phyloP scores from a whole-genome alignment of 768 basidiomycete species.

The Tricholoma bakamatsutake region DNA sequence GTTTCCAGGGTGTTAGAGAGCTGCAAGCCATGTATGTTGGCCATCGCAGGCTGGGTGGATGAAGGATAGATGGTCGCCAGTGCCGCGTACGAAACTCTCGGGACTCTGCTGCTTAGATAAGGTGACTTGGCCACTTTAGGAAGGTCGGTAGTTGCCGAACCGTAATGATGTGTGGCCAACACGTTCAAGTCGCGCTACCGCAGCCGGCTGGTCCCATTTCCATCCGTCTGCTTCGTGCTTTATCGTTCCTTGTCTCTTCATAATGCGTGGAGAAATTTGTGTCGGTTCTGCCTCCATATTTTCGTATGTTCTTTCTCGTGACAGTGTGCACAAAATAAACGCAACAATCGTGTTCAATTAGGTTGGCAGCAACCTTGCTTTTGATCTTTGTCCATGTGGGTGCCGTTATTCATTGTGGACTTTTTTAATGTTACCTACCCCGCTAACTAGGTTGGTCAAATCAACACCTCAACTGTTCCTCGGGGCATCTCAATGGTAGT shows the following conservation, averaged over 20 bases:
- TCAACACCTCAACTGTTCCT: slow-evolving; percentile 69
- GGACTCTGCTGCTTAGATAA: background rate
- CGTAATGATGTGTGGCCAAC: slow-evolving; percentile 7
- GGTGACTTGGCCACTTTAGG: background rate
- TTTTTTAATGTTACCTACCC: slow-evolving; percentile 14
- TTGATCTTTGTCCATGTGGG: slow-evolving; percentile 80
- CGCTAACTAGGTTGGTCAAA: slow-evolving; percentile 67
- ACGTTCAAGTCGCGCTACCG: slow-evolving; percentile 29
- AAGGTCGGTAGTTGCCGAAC: slow-evolving; percentile 13
- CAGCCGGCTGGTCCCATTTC: slow-evolving; percentile 16
- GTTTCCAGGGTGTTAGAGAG: slow-evolving; percentile 26
- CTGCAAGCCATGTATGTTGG: slow-evolving; percentile 19
- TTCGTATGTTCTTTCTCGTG: slow-evolving; percentile 43
- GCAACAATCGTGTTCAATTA: slow-evolving; percentile 20
- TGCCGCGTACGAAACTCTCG: background rate
- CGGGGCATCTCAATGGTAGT: slow-evolving; percentile 69
- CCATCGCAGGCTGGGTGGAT: slow-evolving; percentile 15
- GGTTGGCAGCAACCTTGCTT: slow-evolving; percentile 48
- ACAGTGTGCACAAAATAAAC: slow-evolving; percentile 8
- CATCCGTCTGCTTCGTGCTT: slow-evolving; percentile 14
- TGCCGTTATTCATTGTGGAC: slow-evolving; percentile 11
- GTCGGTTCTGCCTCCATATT: slow-evolving; percentile 66
- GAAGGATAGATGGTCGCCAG: background rate
- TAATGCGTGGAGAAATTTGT: slow-evolving; percentile 73
- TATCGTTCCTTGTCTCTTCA: slow-evolving; percentile 12